Evolutionary conservation across 208 protist genomes (phyloP).

Genomic region (Acanthamoeba sp.): DNA sequence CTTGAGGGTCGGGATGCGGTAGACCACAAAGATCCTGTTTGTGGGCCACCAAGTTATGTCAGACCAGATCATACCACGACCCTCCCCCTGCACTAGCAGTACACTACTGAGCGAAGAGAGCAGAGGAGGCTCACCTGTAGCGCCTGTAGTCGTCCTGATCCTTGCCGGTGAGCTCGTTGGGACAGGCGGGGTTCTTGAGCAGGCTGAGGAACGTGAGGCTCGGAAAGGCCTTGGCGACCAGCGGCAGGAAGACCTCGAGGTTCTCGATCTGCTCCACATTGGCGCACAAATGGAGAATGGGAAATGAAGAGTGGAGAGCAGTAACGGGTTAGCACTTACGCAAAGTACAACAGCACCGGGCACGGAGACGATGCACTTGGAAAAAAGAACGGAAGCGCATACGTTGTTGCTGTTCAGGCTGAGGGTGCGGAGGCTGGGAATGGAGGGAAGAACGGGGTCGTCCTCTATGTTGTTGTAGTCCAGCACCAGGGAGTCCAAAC

Average conservation of each 20-base stretch:
- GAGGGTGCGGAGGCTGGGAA: slow-evolving; percentile 82
- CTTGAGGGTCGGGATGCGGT: slow-evolving; percentile 78
- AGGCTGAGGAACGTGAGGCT: slow-evolving; percentile 85
- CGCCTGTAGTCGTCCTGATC: slow-evolving; percentile 87
- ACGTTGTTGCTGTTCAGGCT: slow-evolving; percentile 88
- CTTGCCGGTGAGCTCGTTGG: slow-evolving; percentile 85
- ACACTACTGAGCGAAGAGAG: too few relatives aligned
- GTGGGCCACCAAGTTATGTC: not conserved
- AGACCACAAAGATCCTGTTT: slow-evolving; percentile 84
- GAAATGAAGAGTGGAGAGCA: not conserved
- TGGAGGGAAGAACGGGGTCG: slow-evolving; percentile 77
- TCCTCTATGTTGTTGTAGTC: slow-evolving; percentile 55
- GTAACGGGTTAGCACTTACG: too few relatives aligned
- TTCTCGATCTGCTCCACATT: slow-evolving; percentile 83
- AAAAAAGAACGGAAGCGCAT: too few relatives aligned
- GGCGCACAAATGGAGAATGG: too few relatives aligned
- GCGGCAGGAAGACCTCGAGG: slow-evolving; percentile 82
- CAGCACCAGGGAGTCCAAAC: slow-evolving; percentile 51
- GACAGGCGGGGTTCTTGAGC: slow-evolving; percentile 89
- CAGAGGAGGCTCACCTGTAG: too few relatives aligned
- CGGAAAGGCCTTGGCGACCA: slow-evolving; percentile 81
- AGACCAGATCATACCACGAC: too few relatives aligned
- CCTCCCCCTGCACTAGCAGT: too few relatives aligned
- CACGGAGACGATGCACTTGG: too few relatives aligned
- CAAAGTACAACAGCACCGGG: too few relatives aligned